Conservation (phyloP, 495 filamentous ascomycete genomes). For the Alectoria sarmentosa region DNA sequence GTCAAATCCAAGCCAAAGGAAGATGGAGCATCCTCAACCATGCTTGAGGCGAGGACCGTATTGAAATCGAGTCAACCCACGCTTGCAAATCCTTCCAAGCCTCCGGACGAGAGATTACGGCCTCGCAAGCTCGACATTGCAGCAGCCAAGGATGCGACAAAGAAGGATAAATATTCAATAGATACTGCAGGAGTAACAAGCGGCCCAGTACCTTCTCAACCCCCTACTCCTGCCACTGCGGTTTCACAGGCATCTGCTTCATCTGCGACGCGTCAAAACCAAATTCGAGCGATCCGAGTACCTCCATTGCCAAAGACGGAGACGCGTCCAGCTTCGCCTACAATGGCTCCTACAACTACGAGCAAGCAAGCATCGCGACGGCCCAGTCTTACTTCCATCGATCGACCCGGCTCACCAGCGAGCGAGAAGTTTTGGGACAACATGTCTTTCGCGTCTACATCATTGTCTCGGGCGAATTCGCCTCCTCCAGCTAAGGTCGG, state of each 20-base stretch:
- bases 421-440: conserved; percentile 73
- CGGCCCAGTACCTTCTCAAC: conserved; percentile 33
- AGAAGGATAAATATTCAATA: conserved; percentile 31
- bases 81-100: conserved; percentile 34
- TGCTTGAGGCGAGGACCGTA: not conserved
- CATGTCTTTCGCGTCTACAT: conserved; percentile 67
- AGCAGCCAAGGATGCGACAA: conserved; percentile 41
- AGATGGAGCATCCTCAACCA: conserved; percentile 15
- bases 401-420: conserved; percentile 69
- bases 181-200: conserved; percentile 4
- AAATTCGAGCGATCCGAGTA: conserved; percentile 56
- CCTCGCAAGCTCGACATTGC: conserved; percentile 60
- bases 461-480: conserved; percentile 77
- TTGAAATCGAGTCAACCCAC: conserved; percentile 11
- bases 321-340: conserved; percentile 37
- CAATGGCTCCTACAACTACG: conserved; percentile 32
- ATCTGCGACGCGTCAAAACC: conserved; percentile 36
- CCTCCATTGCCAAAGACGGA: conserved; percentile 68
- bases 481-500: conserved; percentile 74
- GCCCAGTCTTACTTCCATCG: conserved; percentile 52
- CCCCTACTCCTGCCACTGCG: conserved; percentile 42
- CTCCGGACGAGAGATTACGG: conserved; percentile 45
- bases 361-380: conserved; percentile 47
- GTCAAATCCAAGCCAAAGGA: conserved; percentile 18
- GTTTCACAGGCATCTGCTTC: conserved; percentile 44